Evolutionary conservation across 2,329 filamentous ascomycete genomes (phyloP).

Genomic region (Aspergillus luchuensis): DNA sequence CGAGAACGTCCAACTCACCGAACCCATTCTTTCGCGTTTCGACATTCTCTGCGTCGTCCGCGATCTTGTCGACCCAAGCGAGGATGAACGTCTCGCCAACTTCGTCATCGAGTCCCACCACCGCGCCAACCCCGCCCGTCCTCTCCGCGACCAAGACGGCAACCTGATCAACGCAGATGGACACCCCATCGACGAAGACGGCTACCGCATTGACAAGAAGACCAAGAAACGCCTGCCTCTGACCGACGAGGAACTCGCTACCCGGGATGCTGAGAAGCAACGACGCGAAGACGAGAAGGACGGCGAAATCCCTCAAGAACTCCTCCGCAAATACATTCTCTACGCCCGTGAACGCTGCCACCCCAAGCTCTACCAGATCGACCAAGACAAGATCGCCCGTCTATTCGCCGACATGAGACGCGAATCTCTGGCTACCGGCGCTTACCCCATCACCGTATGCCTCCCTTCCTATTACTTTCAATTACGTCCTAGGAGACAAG

Average conservation of each 20-base stretch:
- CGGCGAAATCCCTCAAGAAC: constrained; percentile 82
- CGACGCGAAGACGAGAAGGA: constrained; percentile 55
- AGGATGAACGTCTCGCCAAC: constrained; percentile 89
- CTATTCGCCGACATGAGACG: constrained; percentile 95
- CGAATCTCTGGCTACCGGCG: constrained; percentile 89
- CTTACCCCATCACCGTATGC: constrained; percentile 95
- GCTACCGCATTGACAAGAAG: constrained; percentile 52
- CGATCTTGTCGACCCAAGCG: constrained; percentile 87
- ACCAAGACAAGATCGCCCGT: constrained; percentile 93
- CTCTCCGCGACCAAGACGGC: constrained; percentile 50
- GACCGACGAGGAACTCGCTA: constrained; percentile 49
- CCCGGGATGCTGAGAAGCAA: constrained; percentile 42
- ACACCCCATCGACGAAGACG: constrained; percentile 64
- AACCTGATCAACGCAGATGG: constrained; percentile 48
- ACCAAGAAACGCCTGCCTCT: constrained; percentile 35
- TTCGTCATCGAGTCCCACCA: constrained; percentile 96
- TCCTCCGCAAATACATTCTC: constrained; percentile 93
- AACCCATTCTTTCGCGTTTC: constrained; percentile 96
- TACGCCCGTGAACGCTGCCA: constrained; percentile 87
- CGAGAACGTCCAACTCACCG: constrained; percentile 93
- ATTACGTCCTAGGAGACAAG: neutral
- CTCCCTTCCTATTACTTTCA: neutral
- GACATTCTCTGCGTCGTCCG: constrained; percentile 95
- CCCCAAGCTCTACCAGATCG: constrained; percentile 95
- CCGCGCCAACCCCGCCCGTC: constrained; percentile 73